phyloP scores from a whole-genome alignment of 352 stramenopile genomes.

The Nothophytophthora sp. region DNA sequence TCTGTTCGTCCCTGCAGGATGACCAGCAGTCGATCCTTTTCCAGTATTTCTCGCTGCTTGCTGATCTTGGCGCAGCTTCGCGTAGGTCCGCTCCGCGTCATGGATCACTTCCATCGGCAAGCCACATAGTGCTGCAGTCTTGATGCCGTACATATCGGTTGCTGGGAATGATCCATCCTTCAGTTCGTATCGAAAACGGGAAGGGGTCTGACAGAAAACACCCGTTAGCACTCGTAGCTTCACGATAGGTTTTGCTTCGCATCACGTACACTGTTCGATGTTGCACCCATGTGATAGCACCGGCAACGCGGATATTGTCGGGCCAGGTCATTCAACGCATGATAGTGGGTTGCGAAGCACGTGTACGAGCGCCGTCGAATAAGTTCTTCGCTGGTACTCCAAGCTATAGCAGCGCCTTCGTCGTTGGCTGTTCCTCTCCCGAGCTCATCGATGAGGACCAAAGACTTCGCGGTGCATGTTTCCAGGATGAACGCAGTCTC shows the following conservation, averaged over 20 bases:
- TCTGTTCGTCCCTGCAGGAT: slow-evolving; percentile 28
- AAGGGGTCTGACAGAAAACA: slow-evolving; percentile 36
- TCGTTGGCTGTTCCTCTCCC: slow-evolving; percentile 89
- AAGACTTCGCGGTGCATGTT: slow-evolving; percentile 54
- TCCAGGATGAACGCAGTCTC: slow-evolving; percentile 89
- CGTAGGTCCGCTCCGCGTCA: slow-evolving; percentile 54
- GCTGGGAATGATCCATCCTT: slow-evolving; percentile 64
- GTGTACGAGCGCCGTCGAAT: slow-evolving; percentile 70
- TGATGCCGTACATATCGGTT: slow-evolving; percentile 81
- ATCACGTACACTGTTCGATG: slow-evolving; percentile 39
- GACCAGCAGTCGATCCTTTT: slow-evolving; percentile 6
- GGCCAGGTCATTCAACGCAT: slow-evolving; percentile 65
- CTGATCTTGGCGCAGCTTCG: slow-evolving; percentile 22
- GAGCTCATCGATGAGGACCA: slow-evolving; percentile 93
- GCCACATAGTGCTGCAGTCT: slow-evolving; percentile 73
- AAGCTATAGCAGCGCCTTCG: slow-evolving; percentile 90
- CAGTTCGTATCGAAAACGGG: slow-evolving; percentile 64
- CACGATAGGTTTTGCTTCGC: not conserved
- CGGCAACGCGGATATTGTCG: slow-evolving; percentile 64
- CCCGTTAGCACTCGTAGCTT: slow-evolving; percentile 3
- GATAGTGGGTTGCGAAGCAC: slow-evolving; percentile 93
- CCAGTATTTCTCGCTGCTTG: slow-evolving; percentile 17
- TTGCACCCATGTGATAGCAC: slow-evolving; percentile 71
- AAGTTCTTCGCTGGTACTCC: slow-evolving; percentile 85
- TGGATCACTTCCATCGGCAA: slow-evolving; percentile 63